A percentile compares a stretch with the other conserved stretches of the same genome.
phyloP scores from a whole-genome alignment of 139 green algal species.

The Chlamydomonas incerta region DNA sequence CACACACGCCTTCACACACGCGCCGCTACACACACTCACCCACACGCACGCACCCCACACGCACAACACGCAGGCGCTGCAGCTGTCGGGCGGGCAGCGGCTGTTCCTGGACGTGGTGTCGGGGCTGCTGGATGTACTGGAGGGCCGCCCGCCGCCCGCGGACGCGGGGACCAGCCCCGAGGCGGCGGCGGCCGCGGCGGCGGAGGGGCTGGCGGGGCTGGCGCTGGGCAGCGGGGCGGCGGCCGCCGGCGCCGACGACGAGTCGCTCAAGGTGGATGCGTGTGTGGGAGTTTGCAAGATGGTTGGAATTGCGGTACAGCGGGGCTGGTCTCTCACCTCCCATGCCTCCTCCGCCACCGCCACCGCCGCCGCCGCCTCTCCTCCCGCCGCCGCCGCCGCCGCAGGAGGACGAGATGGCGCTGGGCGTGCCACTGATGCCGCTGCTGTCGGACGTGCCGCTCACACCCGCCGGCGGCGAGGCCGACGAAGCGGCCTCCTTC shows the following conservation, averaged over 20 bases:
- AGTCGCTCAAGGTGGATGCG: conserved; percentile 19
- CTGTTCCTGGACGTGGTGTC: conserved; percentile 60
- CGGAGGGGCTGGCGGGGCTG: conserved; percentile 13
- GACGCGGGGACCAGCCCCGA: background rate
- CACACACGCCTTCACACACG: no score
- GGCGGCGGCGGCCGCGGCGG: conserved; percentile 2
- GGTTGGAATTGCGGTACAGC: no score
- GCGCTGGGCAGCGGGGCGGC: background rate
- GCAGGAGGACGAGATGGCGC: conserved; percentile 27
- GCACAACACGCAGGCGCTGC: conserved; percentile 74
- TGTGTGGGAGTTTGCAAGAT: no score
- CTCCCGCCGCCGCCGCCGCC: no score
- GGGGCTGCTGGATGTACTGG: conserved; percentile 55
- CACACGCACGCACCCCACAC: no score
- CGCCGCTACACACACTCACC: no score
- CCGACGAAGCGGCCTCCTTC: no score
- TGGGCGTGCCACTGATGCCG: conserved; percentile 36
- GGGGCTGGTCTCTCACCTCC: no score
- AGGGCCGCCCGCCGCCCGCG: background rate
- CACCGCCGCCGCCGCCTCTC: no score
- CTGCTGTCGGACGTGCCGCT: conserved; percentile 19
- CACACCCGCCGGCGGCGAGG: background rate
- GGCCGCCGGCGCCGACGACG: background rate
- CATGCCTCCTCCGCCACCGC: no score
- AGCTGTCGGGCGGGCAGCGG: conserved; percentile 58